Percentiles rank a stretch among this genome's conserved stretches.
phyloP scores from a whole-genome alignment of 2,329 filamentous ascomycete species.

The Penicillium sp. region DNA sequence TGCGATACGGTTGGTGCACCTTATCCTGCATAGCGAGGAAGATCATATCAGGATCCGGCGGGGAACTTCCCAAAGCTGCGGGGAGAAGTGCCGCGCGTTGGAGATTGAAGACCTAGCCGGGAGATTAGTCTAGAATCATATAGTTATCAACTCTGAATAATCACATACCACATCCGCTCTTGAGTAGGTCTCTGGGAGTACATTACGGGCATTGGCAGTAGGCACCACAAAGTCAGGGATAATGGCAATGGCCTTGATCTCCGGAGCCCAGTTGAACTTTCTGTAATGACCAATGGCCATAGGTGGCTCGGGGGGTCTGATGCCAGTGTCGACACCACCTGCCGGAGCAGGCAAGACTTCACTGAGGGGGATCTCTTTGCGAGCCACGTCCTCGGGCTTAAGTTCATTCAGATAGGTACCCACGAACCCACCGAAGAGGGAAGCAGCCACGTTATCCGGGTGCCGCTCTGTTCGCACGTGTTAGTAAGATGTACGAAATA shows the following conservation, averaged over 20 bases:
- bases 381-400: slow-evolving; percentile 80
- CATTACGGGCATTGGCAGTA: slow-evolving; percentile 85
- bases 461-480: slow-evolving; percentile 59
- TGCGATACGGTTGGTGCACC: slow-evolving; percentile 93
- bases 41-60: slow-evolving; percentile 89
- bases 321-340: slow-evolving; percentile 85
- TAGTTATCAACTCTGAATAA: background rate
- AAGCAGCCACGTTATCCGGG: slow-evolving; percentile 91
- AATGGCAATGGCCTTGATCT: slow-evolving; percentile 95
- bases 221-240: slow-evolving; percentile 94
- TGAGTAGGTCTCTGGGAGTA: slow-evolving; percentile 76
- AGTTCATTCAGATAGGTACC: slow-evolving; percentile 95
- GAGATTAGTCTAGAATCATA: slow-evolving; percentile 3
- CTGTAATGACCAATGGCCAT: slow-evolving; percentile 92
- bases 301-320: slow-evolving; percentile 83
- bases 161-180: slow-evolving; percentile 74
- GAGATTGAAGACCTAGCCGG: slow-evolving; percentile 69
- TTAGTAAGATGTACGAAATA: slow-evolving; percentile 14
- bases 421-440: slow-evolving; percentile 93
- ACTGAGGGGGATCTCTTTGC: slow-evolving; percentile 88
- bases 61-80: slow-evolving; percentile 82
- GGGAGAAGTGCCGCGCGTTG: slow-evolving; percentile 90
- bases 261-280: slow-evolving; percentile 87
- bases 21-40: slow-evolving; percentile 99
- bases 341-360: slow-evolving; percentile 90